These are phyloP conservation scores for Elongisporangium prolatum DNA, from an alignment of 352 stramenopile genomes.

Conservation along the genomic window DNA sequence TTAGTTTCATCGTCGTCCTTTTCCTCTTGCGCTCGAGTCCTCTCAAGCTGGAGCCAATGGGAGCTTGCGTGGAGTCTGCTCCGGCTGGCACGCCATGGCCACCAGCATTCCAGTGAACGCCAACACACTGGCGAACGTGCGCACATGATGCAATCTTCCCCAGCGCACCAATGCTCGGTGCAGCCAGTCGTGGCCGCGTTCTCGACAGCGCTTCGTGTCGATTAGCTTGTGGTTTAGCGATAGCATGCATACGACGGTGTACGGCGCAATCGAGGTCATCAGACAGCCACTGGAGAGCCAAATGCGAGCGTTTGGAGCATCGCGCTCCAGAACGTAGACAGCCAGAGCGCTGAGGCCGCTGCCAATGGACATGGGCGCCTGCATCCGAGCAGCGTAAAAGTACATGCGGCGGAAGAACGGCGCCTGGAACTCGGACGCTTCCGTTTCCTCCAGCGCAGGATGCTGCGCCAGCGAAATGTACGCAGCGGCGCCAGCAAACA, in stretches of 20 bases:
- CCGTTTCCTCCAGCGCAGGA: constrained; percentile 58
- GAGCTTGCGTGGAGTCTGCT: background rate
- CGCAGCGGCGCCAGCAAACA: constrained; percentile 60
- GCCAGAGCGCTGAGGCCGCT: constrained; percentile 43
- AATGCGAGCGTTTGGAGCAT: constrained; percentile 29
- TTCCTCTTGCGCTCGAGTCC: background rate
- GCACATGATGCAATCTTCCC: constrained; percentile 50
- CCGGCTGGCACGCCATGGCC: constrained; percentile 31
- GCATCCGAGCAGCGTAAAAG: constrained; percentile 62
- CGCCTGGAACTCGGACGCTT: constrained; percentile 48
- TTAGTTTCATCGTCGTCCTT: background rate
- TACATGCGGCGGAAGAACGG: constrained; percentile 80
- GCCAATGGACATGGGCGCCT: constrained; percentile 48
- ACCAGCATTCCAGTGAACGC: constrained; percentile 62
- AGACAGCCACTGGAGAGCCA: constrained; percentile 52
- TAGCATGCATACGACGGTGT: constrained; percentile 66
- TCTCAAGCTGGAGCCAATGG: background rate
- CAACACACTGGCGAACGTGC: constrained; percentile 40
- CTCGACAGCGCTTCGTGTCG: constrained; percentile 34
- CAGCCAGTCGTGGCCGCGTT: constrained; percentile 39
- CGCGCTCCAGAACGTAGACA: constrained; percentile 23
- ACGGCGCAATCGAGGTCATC: constrained; percentile 57
- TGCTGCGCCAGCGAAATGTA: constrained; percentile 79
- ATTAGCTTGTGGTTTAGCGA: constrained; percentile 55
- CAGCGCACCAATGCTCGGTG: constrained; percentile 46